Conservation (phyloP, 2,329 filamentous ascomycete genomes). For the Alternaria triticina region DNA sequence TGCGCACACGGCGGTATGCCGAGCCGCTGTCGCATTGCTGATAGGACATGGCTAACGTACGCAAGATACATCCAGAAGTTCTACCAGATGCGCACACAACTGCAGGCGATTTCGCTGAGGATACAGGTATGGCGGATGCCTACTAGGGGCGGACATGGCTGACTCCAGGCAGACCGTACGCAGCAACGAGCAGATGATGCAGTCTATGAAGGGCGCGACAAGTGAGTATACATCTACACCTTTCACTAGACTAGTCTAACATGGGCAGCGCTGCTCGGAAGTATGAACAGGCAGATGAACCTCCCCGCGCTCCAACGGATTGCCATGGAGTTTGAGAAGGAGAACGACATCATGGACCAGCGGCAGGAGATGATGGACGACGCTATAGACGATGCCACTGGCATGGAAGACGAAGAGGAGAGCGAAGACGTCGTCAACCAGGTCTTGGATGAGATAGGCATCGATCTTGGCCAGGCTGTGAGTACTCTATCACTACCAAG, state of each 20-base stretch:
- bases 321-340: constrained; percentile 98
- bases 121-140: constrained; percentile 73
- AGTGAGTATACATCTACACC: constrained; percentile 22
- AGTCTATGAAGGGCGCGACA: constrained; percentile 98
- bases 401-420: constrained; percentile 88
- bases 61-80: constrained; percentile 93
- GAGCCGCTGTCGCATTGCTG: not conserved
- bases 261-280: constrained; percentile 73
- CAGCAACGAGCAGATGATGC: constrained; percentile 99
- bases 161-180: constrained; percentile 75
- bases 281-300: constrained; percentile 99
- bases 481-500: constrained; percentile 42
- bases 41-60: constrained; percentile 10
- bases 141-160: constrained; percentile 9
- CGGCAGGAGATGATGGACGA: constrained; percentile 99
- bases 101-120: constrained; percentile 92
- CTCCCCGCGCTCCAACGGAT: constrained; percentile 93
- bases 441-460: constrained; percentile 93
- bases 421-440: constrained; percentile 97
- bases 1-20: constrained; percentile 78
- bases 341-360: constrained; percentile 99
- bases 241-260: constrained; percentile 18
- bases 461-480: constrained; percentile 89
- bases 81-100: constrained; percentile 95
- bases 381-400: constrained; percentile 95